These are phyloP conservation scores for Chaetomium globosum DNA, from an alignment of 2,329 filamentous ascomycete species.

Conservation along the genomic window DNA sequence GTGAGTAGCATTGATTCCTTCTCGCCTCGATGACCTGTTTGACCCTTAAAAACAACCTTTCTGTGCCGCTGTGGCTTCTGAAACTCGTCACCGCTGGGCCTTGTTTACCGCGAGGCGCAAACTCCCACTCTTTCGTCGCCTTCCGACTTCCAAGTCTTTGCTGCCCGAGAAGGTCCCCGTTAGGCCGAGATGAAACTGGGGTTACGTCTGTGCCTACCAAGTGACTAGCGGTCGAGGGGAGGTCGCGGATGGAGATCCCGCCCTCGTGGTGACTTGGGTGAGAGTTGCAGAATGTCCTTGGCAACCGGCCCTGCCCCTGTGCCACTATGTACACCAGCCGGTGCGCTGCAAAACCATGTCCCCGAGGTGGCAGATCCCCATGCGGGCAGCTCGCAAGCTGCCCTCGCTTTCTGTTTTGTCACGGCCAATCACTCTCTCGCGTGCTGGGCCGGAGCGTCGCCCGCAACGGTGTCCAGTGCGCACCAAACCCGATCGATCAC, in stretches of 20 bases:
- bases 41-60: background rate
- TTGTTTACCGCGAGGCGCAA: background rate
- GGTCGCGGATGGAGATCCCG: background rate
- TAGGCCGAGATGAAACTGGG: background rate
- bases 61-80: background rate
- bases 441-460: conserved; percentile 1
- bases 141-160: background rate
- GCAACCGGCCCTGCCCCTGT: background rate
- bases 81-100: background rate
- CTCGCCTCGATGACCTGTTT: background rate
- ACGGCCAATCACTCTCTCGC: conserved; percentile 1
- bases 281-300: background rate
- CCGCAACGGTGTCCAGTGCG: conserved; percentile 7
- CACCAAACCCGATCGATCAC: conserved; percentile 11
- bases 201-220: background rate
- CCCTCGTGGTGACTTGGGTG: background rate
- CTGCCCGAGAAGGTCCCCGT: background rate
- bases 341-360: background rate
- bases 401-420: background rate
- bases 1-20: background rate
- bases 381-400: background rate
- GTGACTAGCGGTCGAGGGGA: background rate
- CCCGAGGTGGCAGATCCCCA: background rate
- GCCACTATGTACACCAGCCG: background rate
- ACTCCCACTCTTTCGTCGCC: background rate